Evolutionary conservation across 257 asterid species (phyloP).

Genomic region (Solanum pimpinellifolium): DNA sequence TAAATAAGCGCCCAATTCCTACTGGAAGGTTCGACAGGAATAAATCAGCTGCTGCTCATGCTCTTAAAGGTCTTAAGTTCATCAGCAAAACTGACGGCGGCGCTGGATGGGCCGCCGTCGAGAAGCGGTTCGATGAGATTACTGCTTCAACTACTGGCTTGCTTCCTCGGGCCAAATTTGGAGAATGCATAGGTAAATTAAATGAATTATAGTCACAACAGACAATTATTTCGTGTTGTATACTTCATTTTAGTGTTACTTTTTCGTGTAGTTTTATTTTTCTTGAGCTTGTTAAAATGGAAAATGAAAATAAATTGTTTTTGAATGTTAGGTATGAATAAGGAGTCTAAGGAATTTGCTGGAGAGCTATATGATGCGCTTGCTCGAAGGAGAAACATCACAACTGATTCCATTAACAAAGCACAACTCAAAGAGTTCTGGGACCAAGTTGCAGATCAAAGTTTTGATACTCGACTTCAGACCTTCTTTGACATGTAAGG

Average conservation of each 20-base stretch:
- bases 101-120: slow-evolving; percentile 72
- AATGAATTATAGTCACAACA: neutral
- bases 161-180: slow-evolving; percentile 58
- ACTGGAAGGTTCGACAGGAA: slow-evolving; percentile 1
- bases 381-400: slow-evolving; percentile 46
- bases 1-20: neutral
- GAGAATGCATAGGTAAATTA: slow-evolving; percentile 73
- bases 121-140: slow-evolving; percentile 49
- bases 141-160: slow-evolving; percentile 35
- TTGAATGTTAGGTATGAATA: slow-evolving; percentile 53
- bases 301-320: neutral
- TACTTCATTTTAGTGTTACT: neutral
- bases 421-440: slow-evolving; percentile 60
- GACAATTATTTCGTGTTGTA: neutral
- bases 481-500: slow-evolving; percentile 85
- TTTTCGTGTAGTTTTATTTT: neutral
- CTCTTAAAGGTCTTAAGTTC: slow-evolving; percentile 73
- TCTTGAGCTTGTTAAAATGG: neutral
- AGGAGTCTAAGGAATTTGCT: slow-evolving; percentile 68
- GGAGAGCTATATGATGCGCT: slow-evolving; percentile 71
- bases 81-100: slow-evolving; percentile 68
- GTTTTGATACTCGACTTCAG: slow-evolving; percentile 78
- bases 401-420: slow-evolving; percentile 45
- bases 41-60: slow-evolving; percentile 65
- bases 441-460: slow-evolving; percentile 75